These are phyloP conservation scores for Mucor velutinosus DNA, from an alignment of 371 early-diverging fungal species.

Conservation along the genomic window DNA sequence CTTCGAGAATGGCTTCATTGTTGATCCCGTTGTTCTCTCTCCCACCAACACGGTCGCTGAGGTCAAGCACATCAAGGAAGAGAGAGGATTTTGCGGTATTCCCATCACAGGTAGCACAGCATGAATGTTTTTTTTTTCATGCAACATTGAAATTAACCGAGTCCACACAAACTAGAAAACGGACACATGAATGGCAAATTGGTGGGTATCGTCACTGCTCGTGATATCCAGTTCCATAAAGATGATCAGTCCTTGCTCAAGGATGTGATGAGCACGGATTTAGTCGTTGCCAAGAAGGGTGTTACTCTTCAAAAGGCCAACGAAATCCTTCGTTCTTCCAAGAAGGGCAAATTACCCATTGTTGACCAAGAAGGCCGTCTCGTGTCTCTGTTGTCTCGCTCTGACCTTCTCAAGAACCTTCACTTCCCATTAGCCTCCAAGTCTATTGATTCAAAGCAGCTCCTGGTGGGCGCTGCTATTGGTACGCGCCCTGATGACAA, in stretches of 20 bases:
- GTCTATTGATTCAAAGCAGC: conserved; percentile 78
- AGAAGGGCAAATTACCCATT: conserved; percentile 97
- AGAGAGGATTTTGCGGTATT: conserved; percentile 92
- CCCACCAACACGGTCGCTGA: conserved; percentile 83
- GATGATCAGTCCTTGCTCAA: conserved; percentile 59
- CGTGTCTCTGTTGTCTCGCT: conserved; percentile 88
- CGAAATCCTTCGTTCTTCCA: conserved; percentile 80
- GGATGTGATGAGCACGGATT: conserved; percentile 89
- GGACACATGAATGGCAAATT: conserved; percentile 88
- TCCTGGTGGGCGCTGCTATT: conserved; percentile 92
- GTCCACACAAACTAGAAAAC: conserved; percentile 45
- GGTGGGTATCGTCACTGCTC: conserved; percentile 93
- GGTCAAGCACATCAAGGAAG: conserved; percentile 82
- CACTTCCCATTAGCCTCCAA: conserved; percentile 93
- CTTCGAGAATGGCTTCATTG: conserved; percentile 97
- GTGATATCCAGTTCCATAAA: conserved; percentile 92
- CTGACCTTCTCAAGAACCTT: conserved; percentile 95
- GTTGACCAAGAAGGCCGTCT: conserved; percentile 81
- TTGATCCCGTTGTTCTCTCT: conserved; percentile 86
- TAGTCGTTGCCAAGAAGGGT: conserved; percentile 84
- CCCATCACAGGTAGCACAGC: conserved; percentile 81
- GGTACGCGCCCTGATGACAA: conserved; percentile 91
- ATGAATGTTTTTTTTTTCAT: conserved; percentile 4
- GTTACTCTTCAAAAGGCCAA: conserved; percentile 91
- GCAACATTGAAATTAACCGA: not conserved